Base-by-base conservation (phyloP, 1,284 basidiomycete genomes). In the Wallemia mellicola region DNA sequence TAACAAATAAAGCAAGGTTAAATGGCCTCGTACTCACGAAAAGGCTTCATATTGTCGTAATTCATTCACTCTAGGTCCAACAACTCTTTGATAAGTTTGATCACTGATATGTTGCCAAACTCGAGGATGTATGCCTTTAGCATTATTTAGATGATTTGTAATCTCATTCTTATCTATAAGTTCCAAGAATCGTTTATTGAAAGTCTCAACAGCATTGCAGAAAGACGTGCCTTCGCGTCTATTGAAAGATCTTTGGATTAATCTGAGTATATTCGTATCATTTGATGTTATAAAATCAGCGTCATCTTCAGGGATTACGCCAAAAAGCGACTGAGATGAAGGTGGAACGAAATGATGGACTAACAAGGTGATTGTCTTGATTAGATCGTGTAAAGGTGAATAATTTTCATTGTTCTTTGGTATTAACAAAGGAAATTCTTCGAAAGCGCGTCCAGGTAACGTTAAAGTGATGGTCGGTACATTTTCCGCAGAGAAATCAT, bases 51-150 rank as follows among this genome's bases (percentile, higher is more conserved):
- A 74, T 25, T 68, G 69, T 58, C 71, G 72, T 26, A 78, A 66
- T 59, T 68, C 66, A 27, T 71, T 69, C 2, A 73, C 68, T 32
- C 71, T 71, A 0, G 76, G 75, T 1, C 74, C 76, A 0, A 77
- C 75, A 0, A 72, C 69, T 9, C 76, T 68, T 28, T 75, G 72
- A 62, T 78, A 78, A 22, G 72, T 70, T 66, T 76, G 74, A 24
- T 73, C 73, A 60, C 73, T 70, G 14, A 77, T 69, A 59, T 71
- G 65, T 25, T 69, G 66, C 76, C 76, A 78, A 1, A 75, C 65
- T 15, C 64, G 62, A 14, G 58, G 65, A 63, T 48, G 66, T 59
- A 63, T 63, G 26, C 55, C 64, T 19, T 61, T 58, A 54, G 76
- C 62, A 0, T 64, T 60, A 0, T 71, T 72, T 7, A 30, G 28